Evolutionary conservation across 176 grass and related monocot genomes (phyloP).

Genomic region (Ananas comosus): DNA sequence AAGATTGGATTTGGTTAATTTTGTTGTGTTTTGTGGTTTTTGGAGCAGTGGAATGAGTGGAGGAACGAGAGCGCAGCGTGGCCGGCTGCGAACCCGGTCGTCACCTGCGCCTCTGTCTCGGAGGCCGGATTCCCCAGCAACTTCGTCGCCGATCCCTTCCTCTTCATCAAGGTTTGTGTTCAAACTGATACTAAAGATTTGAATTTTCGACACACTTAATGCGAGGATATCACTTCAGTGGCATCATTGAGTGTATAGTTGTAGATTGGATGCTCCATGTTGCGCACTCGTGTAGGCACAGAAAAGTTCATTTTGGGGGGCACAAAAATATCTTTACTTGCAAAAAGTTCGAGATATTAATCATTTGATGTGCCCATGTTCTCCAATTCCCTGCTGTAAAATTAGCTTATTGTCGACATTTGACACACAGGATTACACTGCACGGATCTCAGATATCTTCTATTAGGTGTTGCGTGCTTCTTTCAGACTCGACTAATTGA

Average conservation of each 20-base stretch:
- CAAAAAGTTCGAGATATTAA: background rate
- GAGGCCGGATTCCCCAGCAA: conserved; percentile 51
- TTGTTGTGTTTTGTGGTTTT: conserved; percentile 1
- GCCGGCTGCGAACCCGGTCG: conserved; percentile 73
- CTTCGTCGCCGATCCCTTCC: conserved; percentile 84
- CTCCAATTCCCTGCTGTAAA: background rate
- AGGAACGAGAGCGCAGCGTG: conserved; percentile 46
- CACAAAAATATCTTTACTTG: background rate
- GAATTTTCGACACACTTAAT: too few species aligned
- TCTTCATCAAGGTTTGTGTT: conserved; percentile 61
- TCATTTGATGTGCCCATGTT: background rate
- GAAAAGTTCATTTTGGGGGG: background rate
- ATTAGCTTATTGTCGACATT: background rate
- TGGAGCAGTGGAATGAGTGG: conserved; percentile 46
- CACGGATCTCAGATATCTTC: too few species aligned
- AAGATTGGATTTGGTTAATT: background rate
- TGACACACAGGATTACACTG: too few species aligned
- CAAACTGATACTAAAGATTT: too few species aligned
- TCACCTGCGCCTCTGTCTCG: conserved; percentile 56
- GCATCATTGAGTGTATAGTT: too few species aligned
- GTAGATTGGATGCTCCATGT: too few species aligned
- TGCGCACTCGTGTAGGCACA: too few species aligned
- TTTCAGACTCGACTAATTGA: too few species aligned
- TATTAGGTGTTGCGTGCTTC: too few species aligned
- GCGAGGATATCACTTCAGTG: too few species aligned